Conservation (phyloP, 352 stramenopile species). For the Globisporangium solare region DNA sequence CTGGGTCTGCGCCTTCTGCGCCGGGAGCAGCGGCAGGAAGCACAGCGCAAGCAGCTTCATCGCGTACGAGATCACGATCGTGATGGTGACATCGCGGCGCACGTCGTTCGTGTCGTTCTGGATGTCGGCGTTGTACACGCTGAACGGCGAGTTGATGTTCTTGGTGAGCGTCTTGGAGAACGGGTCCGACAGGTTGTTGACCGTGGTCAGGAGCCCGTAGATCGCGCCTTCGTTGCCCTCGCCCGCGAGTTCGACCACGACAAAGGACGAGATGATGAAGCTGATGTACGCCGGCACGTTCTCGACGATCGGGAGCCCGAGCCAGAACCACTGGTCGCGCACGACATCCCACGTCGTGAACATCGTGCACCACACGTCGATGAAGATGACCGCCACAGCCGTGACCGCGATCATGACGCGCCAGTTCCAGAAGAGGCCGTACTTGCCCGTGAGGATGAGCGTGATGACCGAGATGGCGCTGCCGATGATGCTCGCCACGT, state of each 20-base stretch:
- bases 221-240: constrained; percentile 26
- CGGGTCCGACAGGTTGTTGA: constrained; percentile 18
- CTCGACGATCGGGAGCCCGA: constrained; percentile 18
- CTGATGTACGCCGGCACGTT: constrained; percentile 17
- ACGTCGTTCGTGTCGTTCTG: constrained; percentile 15
- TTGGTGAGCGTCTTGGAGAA: constrained; percentile 23
- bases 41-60: constrained; percentile 18
- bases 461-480: constrained; percentile 8
- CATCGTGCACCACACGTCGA: constrained; percentile 19
- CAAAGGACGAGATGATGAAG: constrained; percentile 26
- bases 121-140: constrained; percentile 16
- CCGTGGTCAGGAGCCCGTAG: constrained; percentile 27
- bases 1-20: constrained; percentile 23
- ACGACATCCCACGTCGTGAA: constrained; percentile 20
- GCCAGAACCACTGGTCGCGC: constrained; percentile 27
- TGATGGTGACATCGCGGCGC: constrained; percentile 21
- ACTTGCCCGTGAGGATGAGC: constrained; percentile 19
- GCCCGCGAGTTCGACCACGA: constrained; percentile 23
- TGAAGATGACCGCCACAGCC: constrained; percentile 7
- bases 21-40: constrained; percentile 18
- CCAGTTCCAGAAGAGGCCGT: constrained; percentile 24
- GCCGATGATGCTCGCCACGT: constrained; percentile 13
- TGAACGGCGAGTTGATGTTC: constrained; percentile 17
- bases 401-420: constrained; percentile 15
- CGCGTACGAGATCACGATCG: constrained; percentile 21